Conservation (phyloP, 306 rosid species). For the Hylodesmum podocarpum region DNA sequence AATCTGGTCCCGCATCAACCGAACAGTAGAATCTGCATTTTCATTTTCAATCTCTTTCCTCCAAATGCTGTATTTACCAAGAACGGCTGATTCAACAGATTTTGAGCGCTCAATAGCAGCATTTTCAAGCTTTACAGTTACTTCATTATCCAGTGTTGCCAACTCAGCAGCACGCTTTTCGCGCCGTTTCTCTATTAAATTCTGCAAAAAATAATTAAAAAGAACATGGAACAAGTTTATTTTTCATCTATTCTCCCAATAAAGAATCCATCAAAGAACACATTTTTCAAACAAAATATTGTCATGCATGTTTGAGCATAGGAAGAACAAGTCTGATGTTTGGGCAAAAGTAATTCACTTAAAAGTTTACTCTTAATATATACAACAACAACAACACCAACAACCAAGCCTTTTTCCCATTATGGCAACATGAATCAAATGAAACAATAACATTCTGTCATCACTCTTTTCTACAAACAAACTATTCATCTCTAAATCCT, state of each 20-base stretch:
- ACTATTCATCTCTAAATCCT: neutral
- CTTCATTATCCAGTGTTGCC: constrained; percentile 59
- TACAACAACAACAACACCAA: neutral
- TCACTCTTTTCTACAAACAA: neutral
- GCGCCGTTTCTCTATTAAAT: constrained; percentile 64
- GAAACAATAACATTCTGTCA: neutral
- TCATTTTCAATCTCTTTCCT: constrained; percentile 85
- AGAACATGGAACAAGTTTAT: constrained; percentile 14
- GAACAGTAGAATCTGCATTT: constrained; percentile 69
- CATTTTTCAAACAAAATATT: constrained; percentile 11
- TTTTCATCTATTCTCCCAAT: neutral
- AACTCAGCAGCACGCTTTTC: constrained; percentile 76
- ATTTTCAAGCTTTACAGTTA: constrained; percentile 73
- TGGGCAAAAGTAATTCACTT: neutral
- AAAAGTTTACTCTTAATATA: neutral
- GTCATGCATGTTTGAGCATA: neutral
- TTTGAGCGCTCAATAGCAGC: constrained; percentile 84
- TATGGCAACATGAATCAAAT: neutral
- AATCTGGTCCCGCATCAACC: constrained; percentile 89
- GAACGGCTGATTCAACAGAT: constrained; percentile 73
- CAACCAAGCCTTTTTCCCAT: neutral
- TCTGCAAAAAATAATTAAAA: constrained; percentile 55
- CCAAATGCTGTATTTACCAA: constrained; percentile 93
- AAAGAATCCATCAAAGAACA: neutral
- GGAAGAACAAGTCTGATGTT: neutral